Conservation (phyloP, 805 yeast genomes). For the Jamesozyma piceae region DNA sequence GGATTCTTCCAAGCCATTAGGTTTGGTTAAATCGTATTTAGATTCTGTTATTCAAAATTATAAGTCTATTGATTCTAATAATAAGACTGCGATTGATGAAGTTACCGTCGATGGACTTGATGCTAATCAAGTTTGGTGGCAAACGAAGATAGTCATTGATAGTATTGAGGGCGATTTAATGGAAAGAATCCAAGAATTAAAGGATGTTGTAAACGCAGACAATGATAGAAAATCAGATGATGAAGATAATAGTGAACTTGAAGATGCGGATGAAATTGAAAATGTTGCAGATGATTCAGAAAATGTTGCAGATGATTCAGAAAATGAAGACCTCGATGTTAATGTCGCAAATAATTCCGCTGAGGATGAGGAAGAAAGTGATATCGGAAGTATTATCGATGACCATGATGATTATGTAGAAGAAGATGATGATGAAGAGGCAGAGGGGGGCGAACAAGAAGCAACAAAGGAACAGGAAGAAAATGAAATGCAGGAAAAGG, state of each 20-base stretch:
- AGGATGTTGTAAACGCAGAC: constrained; percentile 15
- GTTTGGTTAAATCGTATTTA: constrained; percentile 19
- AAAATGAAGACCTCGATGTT: constrained; percentile 12
- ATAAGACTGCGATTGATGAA: constrained; percentile 62
- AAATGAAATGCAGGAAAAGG: constrained; percentile 25
- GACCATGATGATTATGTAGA: constrained; percentile 19
- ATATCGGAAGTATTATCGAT: constrained; percentile 11
- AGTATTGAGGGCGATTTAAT: constrained; percentile 59
- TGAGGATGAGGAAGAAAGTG: constrained; percentile 14
- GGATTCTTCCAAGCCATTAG: constrained; percentile 17
- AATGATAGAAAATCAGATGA: constrained; percentile 24
- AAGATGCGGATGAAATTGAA: constrained; percentile 11
- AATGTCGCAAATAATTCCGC: constrained; percentile 22
- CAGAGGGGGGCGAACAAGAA: constrained; percentile 19
- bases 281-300: constrained; percentile 9
- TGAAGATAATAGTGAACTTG: constrained; percentile 1
- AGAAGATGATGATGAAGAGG: constrained; percentile 15
- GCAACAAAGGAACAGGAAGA: constrained; percentile 25
- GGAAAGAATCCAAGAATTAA: constrained; percentile 46
- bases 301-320: constrained; percentile 16
- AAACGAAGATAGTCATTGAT: constrained; percentile 75
- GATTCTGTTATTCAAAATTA: constrained; percentile 21
- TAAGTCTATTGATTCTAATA: constrained; percentile 9
- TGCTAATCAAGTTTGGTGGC: constrained; percentile 89
- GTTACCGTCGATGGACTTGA: constrained; percentile 79